Base-by-base conservation (phyloP, 768 basidiomycete species). In the Russula emetica region DNA sequence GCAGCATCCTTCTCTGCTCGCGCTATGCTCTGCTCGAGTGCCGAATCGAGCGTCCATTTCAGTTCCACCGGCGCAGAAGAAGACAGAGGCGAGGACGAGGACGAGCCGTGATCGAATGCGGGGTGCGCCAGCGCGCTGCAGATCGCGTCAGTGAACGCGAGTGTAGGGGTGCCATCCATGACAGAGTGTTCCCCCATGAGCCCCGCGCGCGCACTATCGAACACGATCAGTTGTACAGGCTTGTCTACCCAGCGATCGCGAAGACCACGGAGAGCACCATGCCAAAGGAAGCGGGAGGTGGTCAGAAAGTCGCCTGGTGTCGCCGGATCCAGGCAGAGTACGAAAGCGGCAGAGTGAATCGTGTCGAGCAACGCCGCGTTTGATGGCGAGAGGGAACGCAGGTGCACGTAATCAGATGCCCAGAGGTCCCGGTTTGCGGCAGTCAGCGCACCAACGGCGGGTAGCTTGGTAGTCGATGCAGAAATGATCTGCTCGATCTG, bases 181-280 rank as follows among this genome's bases (percentile, higher is more conserved):
- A 90, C 79, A 20, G 89, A 91, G 72, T 94, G 95, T 74, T 98
- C 95, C 52, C 95, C 95, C 83, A 96, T 89, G 70, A 97, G 75
- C 5, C 94, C 95, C 1, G 92, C 88, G 55, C 83, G 78, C 14
- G 79, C 84, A 67, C 92, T 90, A 73, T 92, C 90, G 70, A 85
- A 92, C 6, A 98, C 83, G 62, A 97, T 83, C 72, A 94, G 86
- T 72, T 98, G 84, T 62, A 85, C 73, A 10, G 95, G 94, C 75
- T 97, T 98, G 76, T 98, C 95, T 53, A 93, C 85, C 86, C 88
- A 92, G 49, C 90, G 84, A 65, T 88, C 89, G 42, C 82, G 81
- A 22, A 92, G 79, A n/a, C 86, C 86, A 20, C 55, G 59, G 0
- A 54, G 58, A 42, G 86, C 83, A 20, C 91, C 94, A 69, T 94